Evolutionary conservation across 2,329 filamentous ascomycete genomes (phyloP).

Genomic region (Penicillium sp.): DNA sequence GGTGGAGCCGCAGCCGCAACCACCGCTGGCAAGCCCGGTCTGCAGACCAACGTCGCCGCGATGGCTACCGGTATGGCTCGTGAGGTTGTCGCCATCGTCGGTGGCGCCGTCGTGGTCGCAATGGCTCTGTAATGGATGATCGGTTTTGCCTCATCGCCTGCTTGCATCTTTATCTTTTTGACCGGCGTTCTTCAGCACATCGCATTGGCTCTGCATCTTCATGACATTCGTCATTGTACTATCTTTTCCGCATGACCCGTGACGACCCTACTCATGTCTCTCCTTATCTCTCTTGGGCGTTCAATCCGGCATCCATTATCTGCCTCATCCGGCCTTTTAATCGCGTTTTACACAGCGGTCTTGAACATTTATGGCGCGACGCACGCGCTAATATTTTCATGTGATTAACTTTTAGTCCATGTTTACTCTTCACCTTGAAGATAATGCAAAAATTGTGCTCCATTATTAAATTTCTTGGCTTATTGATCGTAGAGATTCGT

Average conservation of each 20-base stretch:
- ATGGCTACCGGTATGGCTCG: slow-evolving; percentile 32
- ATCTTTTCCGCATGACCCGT: slow-evolving; percentile 20
- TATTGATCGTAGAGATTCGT: background rate
- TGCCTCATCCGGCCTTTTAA: background rate
- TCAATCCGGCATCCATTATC: background rate
- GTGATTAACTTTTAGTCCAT: slow-evolving; percentile 13
- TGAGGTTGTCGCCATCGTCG: slow-evolving; percentile 42
- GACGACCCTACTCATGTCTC: slow-evolving; percentile 23
- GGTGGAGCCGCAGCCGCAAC: slow-evolving; percentile 22
- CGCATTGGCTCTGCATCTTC: slow-evolving; percentile 17
- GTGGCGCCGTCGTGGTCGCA: slow-evolving; percentile 43
- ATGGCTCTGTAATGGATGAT: slow-evolving; percentile 35
- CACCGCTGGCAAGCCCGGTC: slow-evolving; percentile 31
- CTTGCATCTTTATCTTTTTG: background rate
- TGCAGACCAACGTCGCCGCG: slow-evolving; percentile 41
- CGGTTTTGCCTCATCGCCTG: background rate
- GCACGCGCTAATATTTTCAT: slow-evolving; percentile 9
- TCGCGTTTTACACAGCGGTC: background rate
- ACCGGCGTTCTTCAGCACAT: slow-evolving; percentile 10
- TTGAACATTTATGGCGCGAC: slow-evolving; percentile 6
- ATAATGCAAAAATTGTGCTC: slow-evolving; percentile 7
- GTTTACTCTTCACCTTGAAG: slow-evolving; percentile 1
- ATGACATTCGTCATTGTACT: slow-evolving; percentile 22
- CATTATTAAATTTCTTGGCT: background rate
- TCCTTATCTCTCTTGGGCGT: slow-evolving; percentile 17